phyloP scores from a whole-genome alignment of 208 protist genomes.

The Trypanosoma vivax region DNA sequence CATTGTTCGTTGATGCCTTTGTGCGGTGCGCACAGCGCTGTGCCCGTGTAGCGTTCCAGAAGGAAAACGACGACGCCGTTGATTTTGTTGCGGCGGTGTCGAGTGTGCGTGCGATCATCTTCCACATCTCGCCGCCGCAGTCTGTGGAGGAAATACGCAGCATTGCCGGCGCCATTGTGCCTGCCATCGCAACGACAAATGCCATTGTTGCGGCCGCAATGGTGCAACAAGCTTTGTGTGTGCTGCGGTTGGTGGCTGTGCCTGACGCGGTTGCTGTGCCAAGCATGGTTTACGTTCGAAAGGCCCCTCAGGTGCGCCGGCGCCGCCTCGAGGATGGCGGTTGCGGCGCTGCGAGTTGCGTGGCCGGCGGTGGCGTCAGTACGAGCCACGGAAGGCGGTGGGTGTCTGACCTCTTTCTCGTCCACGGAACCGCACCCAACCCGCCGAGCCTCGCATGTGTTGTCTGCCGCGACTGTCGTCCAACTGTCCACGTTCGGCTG shows the following conservation, averaged over 20 bases:
- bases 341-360: not conserved
- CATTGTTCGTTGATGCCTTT: slow-evolving; percentile 32
- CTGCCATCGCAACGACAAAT: slow-evolving; percentile 98
- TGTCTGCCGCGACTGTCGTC: slow-evolving; percentile 49
- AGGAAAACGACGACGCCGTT: slow-evolving; percentile 89
- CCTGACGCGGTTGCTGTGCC: not conserved
- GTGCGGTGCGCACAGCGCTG: slow-evolving; percentile 5
- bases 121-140: slow-evolving; percentile 81
- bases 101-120: slow-evolving; percentile 92
- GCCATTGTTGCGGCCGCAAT: slow-evolving; percentile 94
- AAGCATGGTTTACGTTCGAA: slow-evolving; percentile 60
- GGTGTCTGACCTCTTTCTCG: slow-evolving; percentile 37
- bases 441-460: slow-evolving; percentile 35
- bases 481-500: slow-evolving; percentile 32
- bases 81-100: slow-evolving; percentile 92
- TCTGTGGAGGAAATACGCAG: slow-evolving; percentile 84
- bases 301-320: slow-evolving; percentile 48
- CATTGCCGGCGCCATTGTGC: slow-evolving; percentile 98
- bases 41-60: slow-evolving; percentile 52
- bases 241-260: not conserved
- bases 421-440: slow-evolving; percentile 49
- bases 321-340: slow-evolving; percentile 22
- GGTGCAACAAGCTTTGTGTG: slow-evolving; percentile 89
- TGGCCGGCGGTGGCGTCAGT: not conserved
- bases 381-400: too few relatives aligned